Percentiles rank a stretch among this genome's conserved stretches.
Conservation (phyloP, 345 rosid species). For the Eucalyptus tenuipes region DNA sequence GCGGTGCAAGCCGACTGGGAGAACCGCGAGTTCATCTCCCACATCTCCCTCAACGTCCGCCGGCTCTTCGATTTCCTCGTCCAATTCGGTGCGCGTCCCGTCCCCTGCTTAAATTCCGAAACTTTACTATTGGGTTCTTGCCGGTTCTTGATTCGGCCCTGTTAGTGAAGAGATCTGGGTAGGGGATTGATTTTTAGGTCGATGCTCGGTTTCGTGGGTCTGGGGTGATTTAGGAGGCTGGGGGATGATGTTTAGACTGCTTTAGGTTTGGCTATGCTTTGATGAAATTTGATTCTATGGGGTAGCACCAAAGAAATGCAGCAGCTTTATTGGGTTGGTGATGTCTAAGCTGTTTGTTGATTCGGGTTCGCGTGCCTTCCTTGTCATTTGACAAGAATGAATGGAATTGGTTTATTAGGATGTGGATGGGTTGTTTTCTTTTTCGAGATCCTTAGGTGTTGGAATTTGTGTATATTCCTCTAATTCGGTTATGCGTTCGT, state of each 20-base stretch:
- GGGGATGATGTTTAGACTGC: too few relatives aligned
- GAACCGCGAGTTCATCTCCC: conserved; percentile 94
- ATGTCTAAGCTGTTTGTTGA: not conserved
- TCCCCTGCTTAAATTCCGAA: not conserved
- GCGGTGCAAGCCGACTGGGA: conserved; percentile 99
- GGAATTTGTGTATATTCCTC: not conserved
- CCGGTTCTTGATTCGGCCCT: not conserved
- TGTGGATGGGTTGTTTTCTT: not conserved
- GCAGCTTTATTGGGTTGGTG: not conserved
- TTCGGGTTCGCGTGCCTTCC: not conserved
- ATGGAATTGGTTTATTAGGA: not conserved
- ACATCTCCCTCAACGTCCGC: conserved; percentile 94
- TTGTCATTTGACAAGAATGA: not conserved
- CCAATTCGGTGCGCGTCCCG: conserved; percentile 50
- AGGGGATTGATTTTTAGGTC: not conserved
- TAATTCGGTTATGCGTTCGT: not conserved
- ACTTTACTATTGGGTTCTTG: not conserved
- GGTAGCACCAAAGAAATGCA: not conserved
- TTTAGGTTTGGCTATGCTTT: not conserved
- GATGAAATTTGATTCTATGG: not conserved
- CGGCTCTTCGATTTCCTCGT: conserved; percentile 97
- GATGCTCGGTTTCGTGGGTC: not conserved
- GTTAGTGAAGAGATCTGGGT: not conserved
- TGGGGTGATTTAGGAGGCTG: not conserved
- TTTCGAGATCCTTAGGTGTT: not conserved